These are phyloP conservation scores for Scedosporium apiospermum DNA, from an alignment of 2,329 filamentous ascomycete genomes.

Conservation along the genomic window DNA sequence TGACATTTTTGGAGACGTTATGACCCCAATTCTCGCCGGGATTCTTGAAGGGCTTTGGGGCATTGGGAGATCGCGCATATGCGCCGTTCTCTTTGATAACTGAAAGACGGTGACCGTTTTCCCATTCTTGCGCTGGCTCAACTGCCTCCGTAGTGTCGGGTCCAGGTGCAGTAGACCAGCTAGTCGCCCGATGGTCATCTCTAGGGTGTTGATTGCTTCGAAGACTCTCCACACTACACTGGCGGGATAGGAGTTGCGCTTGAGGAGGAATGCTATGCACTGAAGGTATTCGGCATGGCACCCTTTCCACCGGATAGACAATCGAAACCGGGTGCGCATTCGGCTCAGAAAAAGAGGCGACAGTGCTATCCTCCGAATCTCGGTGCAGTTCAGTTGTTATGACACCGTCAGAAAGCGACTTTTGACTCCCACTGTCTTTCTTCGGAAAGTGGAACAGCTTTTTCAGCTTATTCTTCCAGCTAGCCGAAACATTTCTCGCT, in stretches of 20 bases:
- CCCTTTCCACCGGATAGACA: neutral
- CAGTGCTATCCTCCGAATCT: neutral
- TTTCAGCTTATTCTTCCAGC: constrained; percentile 52
- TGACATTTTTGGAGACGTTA: neutral
- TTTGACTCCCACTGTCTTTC: constrained; percentile 22
- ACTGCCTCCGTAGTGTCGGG: constrained; percentile 29
- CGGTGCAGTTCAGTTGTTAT: neutral
- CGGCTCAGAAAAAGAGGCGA: neutral
- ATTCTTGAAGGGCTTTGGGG: neutral
- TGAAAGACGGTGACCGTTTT: constrained; percentile 46
- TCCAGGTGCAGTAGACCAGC: constrained; percentile 41
- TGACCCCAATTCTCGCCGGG: neutral
- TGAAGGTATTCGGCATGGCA: neutral
- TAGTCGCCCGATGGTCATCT: constrained; percentile 58
- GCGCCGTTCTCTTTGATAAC: constrained; percentile 50
- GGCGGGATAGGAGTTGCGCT: constrained; percentile 39
- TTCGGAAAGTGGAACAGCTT: constrained; percentile 39
- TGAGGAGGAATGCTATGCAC: constrained; percentile 4
- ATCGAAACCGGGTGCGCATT: constrained; percentile 7
- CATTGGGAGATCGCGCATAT: constrained; percentile 16
- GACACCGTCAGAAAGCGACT: constrained; percentile 15
- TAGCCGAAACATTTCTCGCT: constrained; percentile 52
- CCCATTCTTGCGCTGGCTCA: constrained; percentile 39
- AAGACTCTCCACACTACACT: constrained; percentile 45
- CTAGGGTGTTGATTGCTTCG: constrained; percentile 30